Percentiles rank a stretch among this genome's conserved stretches.
Conservation (phyloP, 140 eudicot genomes). For the Ambrosia hybrid region DNA sequence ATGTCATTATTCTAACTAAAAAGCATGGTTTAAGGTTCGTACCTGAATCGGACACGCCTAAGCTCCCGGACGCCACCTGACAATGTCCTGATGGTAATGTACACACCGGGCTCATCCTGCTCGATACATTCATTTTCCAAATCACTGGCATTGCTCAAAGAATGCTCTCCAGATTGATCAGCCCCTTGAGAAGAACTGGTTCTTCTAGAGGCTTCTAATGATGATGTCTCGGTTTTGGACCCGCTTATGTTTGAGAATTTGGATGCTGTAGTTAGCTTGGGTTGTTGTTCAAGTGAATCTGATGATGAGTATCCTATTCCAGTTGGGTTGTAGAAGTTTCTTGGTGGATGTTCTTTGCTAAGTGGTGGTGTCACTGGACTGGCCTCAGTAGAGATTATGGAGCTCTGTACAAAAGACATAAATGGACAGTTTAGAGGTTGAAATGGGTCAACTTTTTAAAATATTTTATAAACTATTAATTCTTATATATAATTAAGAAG, state of each 20-base stretch:
- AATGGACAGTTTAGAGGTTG: background rate
- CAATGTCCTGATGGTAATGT: slow-evolving; percentile 57
- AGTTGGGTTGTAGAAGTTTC: slow-evolving; percentile 39
- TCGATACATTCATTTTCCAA: slow-evolving; percentile 66
- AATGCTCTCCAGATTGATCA: slow-evolving; percentile 53
- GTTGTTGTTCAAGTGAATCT: slow-evolving; percentile 46
- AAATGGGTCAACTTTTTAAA: background rate
- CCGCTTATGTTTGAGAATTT: slow-evolving; percentile 78
- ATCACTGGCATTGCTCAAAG: slow-evolving; percentile 52
- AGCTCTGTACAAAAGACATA: slow-evolving; percentile 35
- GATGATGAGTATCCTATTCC: slow-evolving; percentile 34
- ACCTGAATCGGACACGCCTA: slow-evolving; percentile 79
- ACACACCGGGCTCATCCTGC: slow-evolving; percentile 75
- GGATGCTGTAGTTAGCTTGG: slow-evolving; percentile 56
- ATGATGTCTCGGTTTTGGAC: slow-evolving; percentile 71
- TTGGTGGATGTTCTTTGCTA: slow-evolving; percentile 60
- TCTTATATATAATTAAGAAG: background rate
- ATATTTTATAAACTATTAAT: background rate
- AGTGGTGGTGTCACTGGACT: slow-evolving; percentile 89
- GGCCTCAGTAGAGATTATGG: slow-evolving; percentile 46
- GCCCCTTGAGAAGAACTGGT: slow-evolving; percentile 54
- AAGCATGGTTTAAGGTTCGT: background rate
- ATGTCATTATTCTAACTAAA: no score
- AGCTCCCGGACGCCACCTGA: slow-evolving; percentile 67
- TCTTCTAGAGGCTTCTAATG: slow-evolving; percentile 64